Evolutionary conservation across 2,329 filamentous ascomycete species (phyloP), one percentile per base, ranked within the genome.

Genomic region (Laburnicola sp.): DNA sequence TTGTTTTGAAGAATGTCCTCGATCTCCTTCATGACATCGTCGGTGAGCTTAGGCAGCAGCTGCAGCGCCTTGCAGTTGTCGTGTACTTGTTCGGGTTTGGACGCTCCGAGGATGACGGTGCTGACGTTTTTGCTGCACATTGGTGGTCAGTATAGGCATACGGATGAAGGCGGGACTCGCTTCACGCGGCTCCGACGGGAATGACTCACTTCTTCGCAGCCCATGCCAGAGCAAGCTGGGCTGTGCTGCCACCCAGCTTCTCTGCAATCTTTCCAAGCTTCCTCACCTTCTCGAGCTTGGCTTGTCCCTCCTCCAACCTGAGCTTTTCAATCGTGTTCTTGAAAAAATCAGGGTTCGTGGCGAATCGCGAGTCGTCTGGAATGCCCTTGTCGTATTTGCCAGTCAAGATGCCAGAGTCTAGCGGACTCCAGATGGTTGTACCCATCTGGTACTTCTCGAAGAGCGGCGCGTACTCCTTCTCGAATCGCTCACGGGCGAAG

Each of bases 351-450:
- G 80, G 77, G 71, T 83, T 82, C 58, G 75, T 81, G 48, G 80
- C 80, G 60, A 84, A 84, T 31, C 84, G 81, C 34, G 81, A 85
- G 62, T 79, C 82, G 60, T 82, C 78, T 11, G 82, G 82, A 48
- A 85, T 82, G 47, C 82, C 82, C 55, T 84, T 77, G 69, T 85
- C 84, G 76, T 86, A 86, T 72, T 86, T 86, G 62, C 83, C 83
- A 6, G 81, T 85, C 47, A 86, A 68, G 34, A 86, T 70, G 50
- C 83, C 83, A 27, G 75, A 80, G 40, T 78, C 80, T 7, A 84
- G 74, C 21, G 82, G 81, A 22, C 73, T 77, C 78, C 80, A 83
- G 66, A 80, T 79, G 44, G 78, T 81, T 35, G 82, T 82, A 40
- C 82, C 82, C 61, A 82, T 82, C 54, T 80, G 71, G 74, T 78